Percentiles rank a stretch among this genome's conserved stretches.
These are phyloP conservation scores for Piromyces finnis DNA, from an alignment of 192 early-diverging fungal genomes.

Conservation along the genomic window DNA sequence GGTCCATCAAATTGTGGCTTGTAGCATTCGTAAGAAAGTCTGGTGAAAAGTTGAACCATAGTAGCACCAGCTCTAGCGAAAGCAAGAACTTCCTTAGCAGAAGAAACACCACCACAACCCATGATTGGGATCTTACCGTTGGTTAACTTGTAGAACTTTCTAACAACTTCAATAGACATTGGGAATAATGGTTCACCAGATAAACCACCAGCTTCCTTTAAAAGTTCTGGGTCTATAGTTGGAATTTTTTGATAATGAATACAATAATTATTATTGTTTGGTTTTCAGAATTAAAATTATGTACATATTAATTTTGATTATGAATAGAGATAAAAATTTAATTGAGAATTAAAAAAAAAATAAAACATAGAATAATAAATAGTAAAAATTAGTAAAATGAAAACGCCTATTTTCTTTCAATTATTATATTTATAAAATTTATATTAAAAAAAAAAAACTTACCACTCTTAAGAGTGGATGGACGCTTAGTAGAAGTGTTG, in stretches of 20 bases:
- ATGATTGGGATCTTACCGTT: constrained; percentile 57
- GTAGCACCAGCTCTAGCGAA: constrained; percentile 71
- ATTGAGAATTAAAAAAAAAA: too few relatives aligned
- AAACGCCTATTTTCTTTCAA: too few relatives aligned
- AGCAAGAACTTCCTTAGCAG: constrained; percentile 56
- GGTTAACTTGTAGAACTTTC: constrained; percentile 55
- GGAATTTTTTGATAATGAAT: not conserved
- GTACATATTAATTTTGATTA: too few relatives aligned
- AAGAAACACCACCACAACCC: constrained; percentile 70
- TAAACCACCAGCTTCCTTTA: constrained; percentile 56
- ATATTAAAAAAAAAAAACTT: constrained; percentile 1
- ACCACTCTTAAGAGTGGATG: constrained; percentile 32
- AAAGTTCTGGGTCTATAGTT: constrained; percentile 7
- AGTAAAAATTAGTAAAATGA: too few relatives aligned
- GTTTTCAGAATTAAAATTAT: too few relatives aligned
- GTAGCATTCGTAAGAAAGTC: constrained; percentile 25
- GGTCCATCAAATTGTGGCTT: constrained; percentile 31
- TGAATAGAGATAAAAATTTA: too few relatives aligned
- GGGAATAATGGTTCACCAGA: constrained; percentile 60
- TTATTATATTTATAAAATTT: too few relatives aligned
- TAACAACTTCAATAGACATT: constrained; percentile 37
- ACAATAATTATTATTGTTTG: too few relatives aligned
- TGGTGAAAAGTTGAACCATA: constrained; percentile 66
- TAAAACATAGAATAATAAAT: too few relatives aligned
- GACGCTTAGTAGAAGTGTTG: constrained; percentile 74